These are phyloP conservation scores for Durusdinium trenchii DNA, from an alignment of 73 alveolate genomes.

Conservation along the genomic window DNA sequence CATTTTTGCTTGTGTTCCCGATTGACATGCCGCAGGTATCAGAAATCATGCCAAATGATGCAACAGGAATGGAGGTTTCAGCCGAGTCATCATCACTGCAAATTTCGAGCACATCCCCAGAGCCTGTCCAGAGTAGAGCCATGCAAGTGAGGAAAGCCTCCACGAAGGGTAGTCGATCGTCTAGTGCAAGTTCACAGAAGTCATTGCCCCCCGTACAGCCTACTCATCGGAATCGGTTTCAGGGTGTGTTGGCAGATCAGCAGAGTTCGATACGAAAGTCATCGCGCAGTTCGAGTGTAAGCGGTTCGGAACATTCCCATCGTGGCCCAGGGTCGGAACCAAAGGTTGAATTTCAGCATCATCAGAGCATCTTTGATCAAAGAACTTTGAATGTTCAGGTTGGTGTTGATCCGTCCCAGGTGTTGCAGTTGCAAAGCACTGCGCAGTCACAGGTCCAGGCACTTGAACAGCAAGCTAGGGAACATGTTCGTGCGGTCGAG, in stretches of 20 bases:
- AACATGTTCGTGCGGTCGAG: background rate
- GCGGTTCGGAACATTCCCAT: background rate
- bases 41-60: background rate
- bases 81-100: conserved; percentile 5
- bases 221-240: background rate
- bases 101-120: background rate
- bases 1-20: background rate
- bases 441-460: background rate
- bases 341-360: background rate
- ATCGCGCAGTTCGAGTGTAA: background rate
- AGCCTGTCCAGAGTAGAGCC: background rate
- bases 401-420: conserved; percentile 3
- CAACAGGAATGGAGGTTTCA: background rate
- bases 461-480: too few relatives aligned
- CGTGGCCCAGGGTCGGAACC: background rate
- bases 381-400: background rate
- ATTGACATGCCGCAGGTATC: background rate
- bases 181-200: background rate
- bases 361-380: background rate
- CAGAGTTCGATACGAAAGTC: background rate
- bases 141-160: background rate
- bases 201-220: background rate
- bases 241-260: background rate
- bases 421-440: background rate
- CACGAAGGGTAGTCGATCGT: background rate